These are phyloP conservation scores for Alternaria longipes DNA, from an alignment of 2,329 filamentous ascomycete genomes.

Conservation along the genomic window DNA sequence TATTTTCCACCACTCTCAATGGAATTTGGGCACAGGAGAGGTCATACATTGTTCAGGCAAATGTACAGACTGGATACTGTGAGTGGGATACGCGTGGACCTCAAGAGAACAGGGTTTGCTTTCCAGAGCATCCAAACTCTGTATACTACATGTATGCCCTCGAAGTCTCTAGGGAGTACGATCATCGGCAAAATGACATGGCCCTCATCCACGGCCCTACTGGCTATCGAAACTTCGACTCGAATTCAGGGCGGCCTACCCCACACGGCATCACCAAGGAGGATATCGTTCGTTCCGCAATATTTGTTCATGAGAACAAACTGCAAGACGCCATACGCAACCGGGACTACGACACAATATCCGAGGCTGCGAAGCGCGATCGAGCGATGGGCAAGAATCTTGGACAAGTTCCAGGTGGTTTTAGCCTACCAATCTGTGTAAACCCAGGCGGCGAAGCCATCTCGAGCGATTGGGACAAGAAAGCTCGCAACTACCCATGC, in stretches of 20 bases:
- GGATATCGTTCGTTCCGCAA: slow-evolving; percentile 14
- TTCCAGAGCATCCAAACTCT: neutral
- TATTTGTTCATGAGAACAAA: slow-evolving; percentile 4
- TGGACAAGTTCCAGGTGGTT: slow-evolving; percentile 6
- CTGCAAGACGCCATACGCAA: neutral
- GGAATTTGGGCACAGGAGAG: slow-evolving; percentile 1
- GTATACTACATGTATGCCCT: neutral
- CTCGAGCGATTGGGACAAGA: slow-evolving; percentile 12
- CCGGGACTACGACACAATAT: neutral
- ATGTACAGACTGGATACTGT: neutral
- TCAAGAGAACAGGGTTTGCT: neutral
- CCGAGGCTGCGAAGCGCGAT: neutral
- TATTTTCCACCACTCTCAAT: neutral
- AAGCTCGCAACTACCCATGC: slow-evolving; percentile 25
- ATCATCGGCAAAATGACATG: neutral
- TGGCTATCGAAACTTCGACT: slow-evolving; percentile 3
- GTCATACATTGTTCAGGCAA: slow-evolving; percentile 4
- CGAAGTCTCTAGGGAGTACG: neutral
- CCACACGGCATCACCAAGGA: slow-evolving; percentile 35
- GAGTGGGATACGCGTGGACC: neutral
- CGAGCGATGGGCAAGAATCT: neutral
- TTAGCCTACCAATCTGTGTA: slow-evolving; percentile 19
- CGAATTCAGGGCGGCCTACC: neutral
- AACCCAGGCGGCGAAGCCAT: slow-evolving; percentile 28
- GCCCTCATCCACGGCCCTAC: slow-evolving; percentile 8